Evolutionary conservation across 306 rosid genomes (phyloP), one percentile per base, ranked within the genome.

Genomic region (Cicer bijugum): DNA sequence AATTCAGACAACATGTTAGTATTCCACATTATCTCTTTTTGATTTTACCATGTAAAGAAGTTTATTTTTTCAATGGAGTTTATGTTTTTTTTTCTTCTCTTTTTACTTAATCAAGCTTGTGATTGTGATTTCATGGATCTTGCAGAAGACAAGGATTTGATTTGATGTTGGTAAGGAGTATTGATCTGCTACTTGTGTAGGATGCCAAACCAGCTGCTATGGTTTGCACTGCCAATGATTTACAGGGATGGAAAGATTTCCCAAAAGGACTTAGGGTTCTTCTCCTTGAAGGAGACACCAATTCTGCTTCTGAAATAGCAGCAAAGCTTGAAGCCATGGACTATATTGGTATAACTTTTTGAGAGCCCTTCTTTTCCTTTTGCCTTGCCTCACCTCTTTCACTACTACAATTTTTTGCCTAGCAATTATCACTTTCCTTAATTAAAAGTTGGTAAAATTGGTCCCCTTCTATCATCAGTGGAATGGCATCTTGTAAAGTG

Each of bases 121-220:
- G 9, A 42, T 40, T 64, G 69, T 77, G 60, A 72, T 78, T 70
- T 71, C 71, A 53, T 83, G 87, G 89, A 67, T 82, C 75, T 72
- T 71, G 87, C 89, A 84, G 88, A 77, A 67, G n/a, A 79, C 28
- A 2, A 58, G 64, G 9, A 28, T 28, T 57, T 57, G 47, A 42
- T 80, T 79, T 53, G 70, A 76, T 78, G 84, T 43, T 83, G 77
- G 58, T 72, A 20, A 75, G 72, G 50, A 55, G 78, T 45, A 37
- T 70, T 67, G 85, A 79, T 83, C 77, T 75, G 79, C 65, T 28
- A 28, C 73, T 72, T 64, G 20, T 40, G 57, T 60, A 91, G 79
- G 90, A 92, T 95, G 99, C 97, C 87, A 90, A 84, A 85, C 92
- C 92, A 95, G 97, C 97, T 87, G 97, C 97, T 87, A 95, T 95